These are phyloP conservation scores for Sporothrix sp. DNA, from an alignment of 2,329 filamentous ascomycete genomes.

Conservation along the genomic window DNA sequence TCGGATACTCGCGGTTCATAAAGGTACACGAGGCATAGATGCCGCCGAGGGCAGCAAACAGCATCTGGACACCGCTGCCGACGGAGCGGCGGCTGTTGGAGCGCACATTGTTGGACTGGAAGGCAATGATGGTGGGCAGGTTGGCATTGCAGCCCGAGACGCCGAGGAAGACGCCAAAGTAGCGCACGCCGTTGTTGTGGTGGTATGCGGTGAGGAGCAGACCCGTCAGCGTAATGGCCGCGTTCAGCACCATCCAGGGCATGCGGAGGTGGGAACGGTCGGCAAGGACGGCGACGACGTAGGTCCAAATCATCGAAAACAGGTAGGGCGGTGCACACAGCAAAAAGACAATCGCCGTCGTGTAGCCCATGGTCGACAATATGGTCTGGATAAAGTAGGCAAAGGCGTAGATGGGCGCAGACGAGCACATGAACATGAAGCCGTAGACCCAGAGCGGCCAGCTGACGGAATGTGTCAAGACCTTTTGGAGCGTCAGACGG, in stretches of 20 bases:
- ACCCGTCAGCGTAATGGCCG: constrained; percentile 40
- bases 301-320: constrained; percentile 25
- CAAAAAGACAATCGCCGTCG: constrained; percentile 23
- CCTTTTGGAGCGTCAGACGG: constrained; percentile 38
- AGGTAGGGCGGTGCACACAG: constrained; percentile 29
- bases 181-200: constrained; percentile 42
- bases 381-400: constrained; percentile 74
- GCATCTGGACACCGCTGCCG: constrained; percentile 24
- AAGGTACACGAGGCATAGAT: constrained; percentile 64
- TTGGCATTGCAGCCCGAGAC: constrained; percentile 69
- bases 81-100: constrained; percentile 18
- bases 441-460: constrained; percentile 54
- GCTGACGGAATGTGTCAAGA: constrained; percentile 37
- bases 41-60: constrained; percentile 24
- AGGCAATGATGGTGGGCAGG: constrained; percentile 62
- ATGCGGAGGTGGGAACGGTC: constrained; percentile 19
- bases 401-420: constrained; percentile 63
- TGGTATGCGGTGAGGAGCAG: constrained; percentile 59
- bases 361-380: constrained; percentile 33
- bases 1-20: constrained; percentile 42
- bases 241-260: not conserved
- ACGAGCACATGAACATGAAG: constrained; percentile 52
- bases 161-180: constrained; percentile 64
- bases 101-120: constrained; percentile 79
- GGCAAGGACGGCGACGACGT: constrained; percentile 25